Evolutionary conservation across 768 basidiomycete genomes (phyloP), one percentile per base, ranked within the genome.

Genomic region (Hortiboletus flavorubellus): DNA sequence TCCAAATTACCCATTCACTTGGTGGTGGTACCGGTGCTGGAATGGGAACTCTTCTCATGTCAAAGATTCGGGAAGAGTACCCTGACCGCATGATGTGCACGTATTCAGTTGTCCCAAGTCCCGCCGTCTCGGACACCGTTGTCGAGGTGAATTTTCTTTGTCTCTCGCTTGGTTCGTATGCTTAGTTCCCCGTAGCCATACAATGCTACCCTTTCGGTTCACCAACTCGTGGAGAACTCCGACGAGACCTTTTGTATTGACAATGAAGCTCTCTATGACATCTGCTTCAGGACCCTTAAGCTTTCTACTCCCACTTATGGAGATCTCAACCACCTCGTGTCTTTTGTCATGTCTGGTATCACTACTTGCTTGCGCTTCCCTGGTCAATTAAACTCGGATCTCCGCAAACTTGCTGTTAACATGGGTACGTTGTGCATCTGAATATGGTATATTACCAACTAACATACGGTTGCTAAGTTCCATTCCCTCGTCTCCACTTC

Each of bases 1-100:
- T 99, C 90, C 95, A 98, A 75, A 93, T 98, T 74, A 96, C 95
- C 57, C 96, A 98, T 80, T 98, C 93, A 29, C 84, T 96, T 60
- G 95, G 97, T 78, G 97, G 97, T 78, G 97, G 96, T 75, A 99
- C 97, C 64, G 97, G 97, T 78, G 93, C 97, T 64, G 97, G 97
- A 77, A 98, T 99, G 96, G 97, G 97, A 74, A 98, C 97, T 44
- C 89, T 99, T 51, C 77, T 99, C 62, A 97, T 99, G 73, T 98
- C 95, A 63, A 99, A 99, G 80, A 97, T 99, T 72, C 86, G 96
- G 61, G 95, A 98, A 74, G 96, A 99, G 72, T 99, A 92, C 76
- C 97, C 96, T 62, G 97, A 99, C 75, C 82, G 97, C 53, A 99
- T 99, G 96, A 98, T 98, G 96, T 93, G 92, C 73, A 98, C 97